These are phyloP conservation scores for Malbranchea cinnamomea DNA, from an alignment of 2,329 filamentous ascomycete genomes.

Conservation along the genomic window DNA sequence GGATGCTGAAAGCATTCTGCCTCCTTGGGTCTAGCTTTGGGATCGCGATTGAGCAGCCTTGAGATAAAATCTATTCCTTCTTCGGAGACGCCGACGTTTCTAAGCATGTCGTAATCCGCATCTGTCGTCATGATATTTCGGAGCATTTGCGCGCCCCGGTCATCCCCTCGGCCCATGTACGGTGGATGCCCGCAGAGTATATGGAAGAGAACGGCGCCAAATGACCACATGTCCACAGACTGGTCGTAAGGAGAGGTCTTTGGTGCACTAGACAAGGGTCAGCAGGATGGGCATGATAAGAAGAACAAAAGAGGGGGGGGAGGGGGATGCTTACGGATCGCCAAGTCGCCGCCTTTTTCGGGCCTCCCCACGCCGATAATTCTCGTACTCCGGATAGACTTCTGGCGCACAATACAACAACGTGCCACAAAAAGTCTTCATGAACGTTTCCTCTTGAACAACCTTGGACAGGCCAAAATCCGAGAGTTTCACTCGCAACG, in stretches of 20 bases:
- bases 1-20: slow-evolving; percentile 52
- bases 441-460: slow-evolving; percentile 77
- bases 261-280: slow-evolving; percentile 22
- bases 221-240: slow-evolving; percentile 90
- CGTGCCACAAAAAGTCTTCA: slow-evolving; percentile 94
- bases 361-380: slow-evolving; percentile 45
- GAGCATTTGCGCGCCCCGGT: slow-evolving; percentile 64
- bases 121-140: slow-evolving; percentile 65
- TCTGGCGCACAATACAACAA: slow-evolving; percentile 92
- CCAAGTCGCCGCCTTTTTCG: slow-evolving; percentile 46
- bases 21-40: slow-evolving; percentile 61
- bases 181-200: slow-evolving; percentile 66
- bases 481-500: slow-evolving; percentile 75
- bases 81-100: slow-evolving; percentile 43
- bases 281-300: slow-evolving; percentile 9
- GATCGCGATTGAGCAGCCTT: slow-evolving; percentile 69
- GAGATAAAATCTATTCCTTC: slow-evolving; percentile 51
- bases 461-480: slow-evolving; percentile 97
- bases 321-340: slow-evolving; percentile 24
- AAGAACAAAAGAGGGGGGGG: slow-evolving; percentile 7
- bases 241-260: slow-evolving; percentile 61
- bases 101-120: slow-evolving; percentile 51
- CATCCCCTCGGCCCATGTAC: slow-evolving; percentile 62
- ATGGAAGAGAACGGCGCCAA: slow-evolving; percentile 83
- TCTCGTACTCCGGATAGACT: slow-evolving; percentile 72